Evolutionary conservation across 75 land plant genomes (phyloP).

Genomic region (Gnetum montanum): DNA sequence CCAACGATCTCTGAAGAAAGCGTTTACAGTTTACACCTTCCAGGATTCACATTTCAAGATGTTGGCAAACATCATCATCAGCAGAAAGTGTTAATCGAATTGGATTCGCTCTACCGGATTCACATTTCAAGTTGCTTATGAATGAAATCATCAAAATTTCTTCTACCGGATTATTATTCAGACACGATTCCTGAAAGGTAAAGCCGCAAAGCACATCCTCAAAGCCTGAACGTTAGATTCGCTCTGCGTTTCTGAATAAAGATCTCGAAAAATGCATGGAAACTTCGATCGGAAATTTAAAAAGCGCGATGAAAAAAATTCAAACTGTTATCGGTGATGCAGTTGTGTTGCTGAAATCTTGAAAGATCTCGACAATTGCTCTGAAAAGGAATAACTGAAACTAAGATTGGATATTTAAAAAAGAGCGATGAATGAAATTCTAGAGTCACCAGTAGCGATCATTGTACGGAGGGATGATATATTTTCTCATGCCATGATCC

Average conservation of each 20-base stretch:
- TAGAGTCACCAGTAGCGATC: slow-evolving; percentile 30
- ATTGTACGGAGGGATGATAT: slow-evolving; percentile 41
- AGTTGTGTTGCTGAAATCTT: neutral
- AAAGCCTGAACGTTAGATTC: no score
- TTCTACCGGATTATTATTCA: no score
- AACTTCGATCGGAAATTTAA: neutral
- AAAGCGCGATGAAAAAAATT: neutral
- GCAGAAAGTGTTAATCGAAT: neutral
- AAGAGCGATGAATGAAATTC: neutral
- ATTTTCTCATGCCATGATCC: no score
- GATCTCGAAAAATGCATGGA: neutral
- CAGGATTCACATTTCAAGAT: neutral
- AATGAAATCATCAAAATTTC: no score
- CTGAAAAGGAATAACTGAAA: neutral
- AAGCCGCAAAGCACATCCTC: no score
- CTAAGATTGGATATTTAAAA: neutral
- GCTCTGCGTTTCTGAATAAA: no score
- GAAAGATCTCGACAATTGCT: neutral
- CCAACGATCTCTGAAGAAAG: neutral
- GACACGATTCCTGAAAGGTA: no score
- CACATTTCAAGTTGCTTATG: no score
- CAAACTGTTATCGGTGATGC: neutral
- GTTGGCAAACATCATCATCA: neutral
- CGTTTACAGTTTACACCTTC: neutral
- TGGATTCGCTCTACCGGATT: no score